Percentiles rank a stretch among this genome's conserved stretches.
Conservation (phyloP, 352 stramenopile genomes). For the Pythium sukuiense region DNA sequence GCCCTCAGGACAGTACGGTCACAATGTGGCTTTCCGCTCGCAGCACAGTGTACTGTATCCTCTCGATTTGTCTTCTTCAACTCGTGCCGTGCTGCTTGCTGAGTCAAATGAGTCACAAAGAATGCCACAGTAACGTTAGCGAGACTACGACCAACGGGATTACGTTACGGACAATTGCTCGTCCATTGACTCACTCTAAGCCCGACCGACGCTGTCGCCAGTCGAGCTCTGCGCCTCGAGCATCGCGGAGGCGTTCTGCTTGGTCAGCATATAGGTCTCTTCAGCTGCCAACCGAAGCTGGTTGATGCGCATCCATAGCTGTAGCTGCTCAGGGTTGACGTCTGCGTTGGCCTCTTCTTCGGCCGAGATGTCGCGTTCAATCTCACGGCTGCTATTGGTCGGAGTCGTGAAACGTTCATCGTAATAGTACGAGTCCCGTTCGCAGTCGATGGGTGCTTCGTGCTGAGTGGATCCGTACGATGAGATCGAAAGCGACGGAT, state of each 20-base stretch:
- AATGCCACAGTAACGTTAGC: no score
- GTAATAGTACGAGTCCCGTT: not conserved
- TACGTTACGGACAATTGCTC: no score
- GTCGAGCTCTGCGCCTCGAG: not conserved
- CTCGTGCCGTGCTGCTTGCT: no score
- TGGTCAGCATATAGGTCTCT: slow-evolving; percentile 20
- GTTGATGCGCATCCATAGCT: slow-evolving; percentile 12
- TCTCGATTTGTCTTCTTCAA: no score
- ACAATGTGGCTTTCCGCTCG: no score
- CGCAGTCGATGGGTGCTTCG: not conserved
- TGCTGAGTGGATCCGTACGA: not conserved
- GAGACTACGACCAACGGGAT: no score
- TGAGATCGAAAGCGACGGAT: not conserved
- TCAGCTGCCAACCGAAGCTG: slow-evolving; percentile 16
- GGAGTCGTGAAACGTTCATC: not conserved
- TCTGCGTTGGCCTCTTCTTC: not conserved
- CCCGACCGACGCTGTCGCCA: not conserved
- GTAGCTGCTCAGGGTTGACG: not conserved
- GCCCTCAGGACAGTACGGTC: no score
- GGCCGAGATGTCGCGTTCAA: not conserved
- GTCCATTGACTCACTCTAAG: no score
- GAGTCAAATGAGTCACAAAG: no score
- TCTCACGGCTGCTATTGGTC: not conserved
- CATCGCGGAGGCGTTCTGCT: slow-evolving; percentile 14
- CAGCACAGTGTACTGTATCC: no score